These are phyloP conservation scores for Kodamaea fukazawae DNA, from an alignment of 805 yeast genomes.

Conservation along the genomic window DNA sequence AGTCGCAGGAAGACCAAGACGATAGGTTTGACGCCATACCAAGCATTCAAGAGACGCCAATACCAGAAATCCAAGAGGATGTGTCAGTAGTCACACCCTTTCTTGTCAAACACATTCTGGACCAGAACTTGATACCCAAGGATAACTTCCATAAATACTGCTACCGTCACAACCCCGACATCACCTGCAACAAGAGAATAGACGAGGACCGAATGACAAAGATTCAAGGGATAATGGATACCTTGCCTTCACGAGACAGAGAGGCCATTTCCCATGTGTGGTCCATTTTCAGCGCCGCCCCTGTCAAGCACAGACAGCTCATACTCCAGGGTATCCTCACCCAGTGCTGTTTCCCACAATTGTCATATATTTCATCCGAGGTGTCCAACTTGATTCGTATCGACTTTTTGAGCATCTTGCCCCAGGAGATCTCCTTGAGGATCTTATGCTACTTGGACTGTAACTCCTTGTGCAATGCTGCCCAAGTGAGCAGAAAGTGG, in stretches of 20 bases:
- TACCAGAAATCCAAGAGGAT: constrained; percentile 11
- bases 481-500: constrained; percentile 89
- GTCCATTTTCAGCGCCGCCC: constrained; percentile 78
- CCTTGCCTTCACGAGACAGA: constrained; percentile 66
- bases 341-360: constrained; percentile 93
- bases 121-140: constrained; percentile 41
- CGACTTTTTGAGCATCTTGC: constrained; percentile 83
- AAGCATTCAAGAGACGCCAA: neutral
- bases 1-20: neutral
- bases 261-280: constrained; percentile 79
- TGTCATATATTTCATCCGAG: constrained; percentile 80
- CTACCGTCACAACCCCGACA: constrained; percentile 90
- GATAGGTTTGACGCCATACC: constrained; percentile 3
- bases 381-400: constrained; percentile 77
- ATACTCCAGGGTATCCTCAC: constrained; percentile 80
- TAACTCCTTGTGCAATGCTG: constrained; percentile 88
- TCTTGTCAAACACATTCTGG: constrained; percentile 38
- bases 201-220: constrained; percentile 63
- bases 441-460: constrained; percentile 89
- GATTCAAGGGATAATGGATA: constrained; percentile 56
- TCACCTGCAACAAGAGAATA: constrained; percentile 65
- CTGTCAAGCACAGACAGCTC: constrained; percentile 63
- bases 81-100: constrained; percentile 40
- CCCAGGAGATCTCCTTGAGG: constrained; percentile 80
- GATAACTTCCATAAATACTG: constrained; percentile 71